Evolutionary conservation across 495 filamentous ascomycete genomes (phyloP).

Genomic region (Aspergillus haitiensis): DNA sequence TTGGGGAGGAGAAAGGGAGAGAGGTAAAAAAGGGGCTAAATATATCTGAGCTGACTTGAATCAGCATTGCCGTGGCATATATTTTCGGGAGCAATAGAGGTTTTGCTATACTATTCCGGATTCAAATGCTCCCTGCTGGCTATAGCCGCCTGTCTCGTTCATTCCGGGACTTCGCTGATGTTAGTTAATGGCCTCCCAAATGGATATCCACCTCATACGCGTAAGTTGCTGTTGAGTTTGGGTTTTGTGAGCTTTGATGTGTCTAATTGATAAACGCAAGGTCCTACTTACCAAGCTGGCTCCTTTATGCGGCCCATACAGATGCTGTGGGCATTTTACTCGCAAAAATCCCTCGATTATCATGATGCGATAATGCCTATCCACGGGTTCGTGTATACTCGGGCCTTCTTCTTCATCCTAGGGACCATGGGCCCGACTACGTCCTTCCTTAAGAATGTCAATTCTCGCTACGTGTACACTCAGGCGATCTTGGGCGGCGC

Average conservation of each 20-base stretch:
- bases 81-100: slow-evolving; percentile 1
- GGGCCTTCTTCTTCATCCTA: slow-evolving; percentile 11
- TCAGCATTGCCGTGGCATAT: slow-evolving; percentile 14
- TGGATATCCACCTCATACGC: slow-evolving; percentile 17
- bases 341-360: slow-evolving; percentile 11
- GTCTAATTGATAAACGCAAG: not conserved
- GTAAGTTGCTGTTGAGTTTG: not conserved
- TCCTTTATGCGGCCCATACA: slow-evolving; percentile 5
- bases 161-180: slow-evolving; percentile 8
- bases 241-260: no score
- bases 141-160: slow-evolving; percentile 10
- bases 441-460: slow-evolving; percentile 15
- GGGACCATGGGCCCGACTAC: slow-evolving; percentile 18
- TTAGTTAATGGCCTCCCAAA: slow-evolving; percentile 15
- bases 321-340: slow-evolving; percentile 17
- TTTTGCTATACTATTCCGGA: slow-evolving; percentile 11
- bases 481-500: slow-evolving; percentile 12
- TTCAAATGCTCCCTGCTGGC: slow-evolving; percentile 10
- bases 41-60: not conserved
- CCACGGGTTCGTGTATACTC: slow-evolving; percentile 15
- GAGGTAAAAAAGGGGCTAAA: not conserved
- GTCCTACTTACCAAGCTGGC: slow-evolving; percentile 19
- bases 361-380: slow-evolving; percentile 19
- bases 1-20: no score
- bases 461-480: slow-evolving; percentile 16